Evolutionary conservation across 1,284 basidiomycete species (phyloP).

Genomic region (Puccinia triticina): DNA sequence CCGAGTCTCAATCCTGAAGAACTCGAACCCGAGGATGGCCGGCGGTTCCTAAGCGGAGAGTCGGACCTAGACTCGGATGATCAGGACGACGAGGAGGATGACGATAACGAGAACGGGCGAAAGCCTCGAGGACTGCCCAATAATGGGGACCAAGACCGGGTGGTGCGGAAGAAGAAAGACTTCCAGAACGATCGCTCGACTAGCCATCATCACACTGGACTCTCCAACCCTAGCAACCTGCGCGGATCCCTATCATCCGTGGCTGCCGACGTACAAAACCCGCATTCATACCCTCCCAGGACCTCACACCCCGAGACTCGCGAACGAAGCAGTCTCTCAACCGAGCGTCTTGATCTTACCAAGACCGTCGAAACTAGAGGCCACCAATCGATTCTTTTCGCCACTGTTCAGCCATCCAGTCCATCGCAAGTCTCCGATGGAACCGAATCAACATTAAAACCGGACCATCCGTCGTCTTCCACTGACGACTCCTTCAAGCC

Average conservation of each 20-base stretch:
- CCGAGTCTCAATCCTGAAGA: not conserved
- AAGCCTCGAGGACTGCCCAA: not conserved
- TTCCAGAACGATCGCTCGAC: not conserved
- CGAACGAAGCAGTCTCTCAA: not conserved
- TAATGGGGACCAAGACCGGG: not conserved
- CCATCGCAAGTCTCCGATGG: too few species aligned
- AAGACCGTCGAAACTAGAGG: not conserved
- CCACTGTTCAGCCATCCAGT: too few species aligned
- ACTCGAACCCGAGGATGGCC: conserved; percentile 4
- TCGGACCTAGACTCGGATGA: conserved; percentile 28
- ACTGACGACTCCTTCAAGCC: not conserved
- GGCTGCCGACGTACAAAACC: conserved; percentile 16
- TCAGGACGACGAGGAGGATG: conserved; percentile 35
- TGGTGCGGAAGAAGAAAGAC: conserved; percentile 3
- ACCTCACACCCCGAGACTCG: not conserved
- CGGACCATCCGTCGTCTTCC: not conserved
- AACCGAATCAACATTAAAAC: not conserved
- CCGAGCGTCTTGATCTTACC: not conserved
- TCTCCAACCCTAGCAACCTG: conserved; percentile 14
- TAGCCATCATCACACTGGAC: not conserved
- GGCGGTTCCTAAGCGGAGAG: not conserved
- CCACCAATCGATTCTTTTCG: too few species aligned
- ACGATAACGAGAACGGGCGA: conserved; percentile 27
- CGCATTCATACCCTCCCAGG: conserved; percentile 39
- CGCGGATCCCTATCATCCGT: conserved; percentile 4